Evolutionary conservation across 352 stramenopile genomes (phyloP), one percentile per base, ranked within the genome.

Genomic region (Pythium coloratum): DNA sequence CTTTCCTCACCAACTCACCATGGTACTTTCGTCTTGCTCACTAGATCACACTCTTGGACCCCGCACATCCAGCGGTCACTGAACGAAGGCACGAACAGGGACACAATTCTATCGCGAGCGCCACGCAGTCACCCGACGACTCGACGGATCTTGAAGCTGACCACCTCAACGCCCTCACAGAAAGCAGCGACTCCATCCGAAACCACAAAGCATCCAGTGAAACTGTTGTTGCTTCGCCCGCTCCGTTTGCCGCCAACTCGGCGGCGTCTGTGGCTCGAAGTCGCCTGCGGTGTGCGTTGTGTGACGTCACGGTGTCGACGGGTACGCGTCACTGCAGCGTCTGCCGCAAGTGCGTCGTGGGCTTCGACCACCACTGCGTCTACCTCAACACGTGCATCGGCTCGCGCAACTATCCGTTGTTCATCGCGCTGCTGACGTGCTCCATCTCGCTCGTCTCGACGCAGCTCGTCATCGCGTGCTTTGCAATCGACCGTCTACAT

Each of bases 331-430:
- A 99, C 73, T 99, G 94, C 76, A 81, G 87, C 67, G 89, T 90
- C 59, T 99, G 95, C 72, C 88, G 97, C 73, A 99, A 98, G 76
- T 98, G 95, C 78, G 84, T 98, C 36, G 74, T 76, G 16, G 83
- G 87, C 55, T 98, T 98, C 73, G 94, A 99, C 77, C 94, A 99
- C 82, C 95, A 99, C 78, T 99, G 95, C 75, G 83, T 89, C 51
- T 97, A 92, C 89, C 83, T 98, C 59, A 98, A 98, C 73, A 98
- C 92, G 46, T 98, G 95, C 75, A 90, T 98, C 38, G 93, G 93
- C 50, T 74, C 71, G 51, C 77, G 76, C 64, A 92, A 90, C 72
- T 84, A 90, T 61, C 67, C 68, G 66, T 74, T 86, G 3, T 91
- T 91, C 58, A 75, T 86, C 8, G 78, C 68, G 16, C 67, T 91